phyloP scores from a whole-genome alignment of 805 yeast genomes.

The Isabelozyma rhagii region DNA sequence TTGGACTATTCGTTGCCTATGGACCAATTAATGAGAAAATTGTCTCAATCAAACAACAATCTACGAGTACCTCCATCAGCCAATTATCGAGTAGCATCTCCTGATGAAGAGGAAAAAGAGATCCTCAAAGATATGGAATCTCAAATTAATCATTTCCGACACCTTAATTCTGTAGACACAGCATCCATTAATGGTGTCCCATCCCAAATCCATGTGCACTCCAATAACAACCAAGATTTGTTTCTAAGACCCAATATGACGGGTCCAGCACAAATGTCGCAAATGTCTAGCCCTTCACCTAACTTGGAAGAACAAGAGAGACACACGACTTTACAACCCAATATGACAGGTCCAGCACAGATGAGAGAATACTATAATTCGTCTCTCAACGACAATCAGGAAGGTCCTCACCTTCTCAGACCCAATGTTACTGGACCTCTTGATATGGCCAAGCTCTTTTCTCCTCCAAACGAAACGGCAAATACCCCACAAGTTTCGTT shows the following conservation, averaged over 20 bases:
- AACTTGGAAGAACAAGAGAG: slow-evolving; percentile 8
- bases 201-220: slow-evolving; percentile 44
- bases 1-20: slow-evolving; percentile 69
- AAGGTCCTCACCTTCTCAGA: slow-evolving; percentile 11
- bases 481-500: slow-evolving; percentile 21
- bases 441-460: slow-evolving; percentile 32
- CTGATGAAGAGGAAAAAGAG: slow-evolving; percentile 64
- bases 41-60: slow-evolving; percentile 13
- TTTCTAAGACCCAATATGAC: slow-evolving; percentile 42
- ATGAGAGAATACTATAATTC: slow-evolving; percentile 24
- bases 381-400: slow-evolving; percentile 2
- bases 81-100: slow-evolving; percentile 9
- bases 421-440: slow-evolving; percentile 30
- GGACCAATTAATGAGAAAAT: slow-evolving; percentile 61
- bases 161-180: slow-evolving; percentile 71
- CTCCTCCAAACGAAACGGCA: slow-evolving; percentile 14
- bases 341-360: slow-evolving; percentile 44
- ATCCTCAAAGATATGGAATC: slow-evolving; percentile 73
- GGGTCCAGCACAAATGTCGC: slow-evolving; percentile 43
- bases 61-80: slow-evolving; percentile 8
- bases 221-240: slow-evolving; percentile 10
- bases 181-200: slow-evolving; percentile 73
- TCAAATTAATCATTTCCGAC: slow-evolving; percentile 69
- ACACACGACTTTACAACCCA: slow-evolving; percentile 24
- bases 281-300: slow-evolving; percentile 22